phyloP scores from a whole-genome alignment of 2,329 filamentous ascomycete genomes.

The Falciphora oryzae region DNA sequence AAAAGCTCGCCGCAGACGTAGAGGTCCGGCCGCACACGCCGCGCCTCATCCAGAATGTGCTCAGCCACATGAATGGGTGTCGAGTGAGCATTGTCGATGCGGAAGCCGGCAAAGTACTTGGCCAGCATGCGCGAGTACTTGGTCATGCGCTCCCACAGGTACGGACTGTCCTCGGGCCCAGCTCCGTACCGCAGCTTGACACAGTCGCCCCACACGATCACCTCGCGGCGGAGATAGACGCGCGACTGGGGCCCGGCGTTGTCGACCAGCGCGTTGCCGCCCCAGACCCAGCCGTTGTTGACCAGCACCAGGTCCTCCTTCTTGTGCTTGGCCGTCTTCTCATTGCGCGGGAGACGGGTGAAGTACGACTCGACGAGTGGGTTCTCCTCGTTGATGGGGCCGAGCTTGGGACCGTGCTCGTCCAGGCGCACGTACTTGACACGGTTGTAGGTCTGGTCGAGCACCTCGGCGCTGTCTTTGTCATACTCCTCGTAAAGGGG shows the following conservation, averaged over 20 bases:
- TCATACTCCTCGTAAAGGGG: conserved; percentile 92
- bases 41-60: conserved; percentile 90
- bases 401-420: conserved; percentile 80
- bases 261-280: conserved; percentile 87
- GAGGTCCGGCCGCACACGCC: conserved; percentile 77
- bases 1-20: conserved; percentile 95
- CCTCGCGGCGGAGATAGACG: conserved; percentile 91
- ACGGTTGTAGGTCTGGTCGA: conserved; percentile 88
- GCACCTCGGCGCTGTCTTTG: conserved; percentile 70
- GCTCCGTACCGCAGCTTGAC: conserved; percentile 91
- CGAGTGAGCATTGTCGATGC: conserved; percentile 97
- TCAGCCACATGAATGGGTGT: conserved; percentile 93
- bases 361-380: conserved; percentile 94
- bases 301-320: conserved; percentile 73
- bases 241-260: conserved; percentile 85
- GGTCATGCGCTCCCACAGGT: conserved; percentile 93
- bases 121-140: conserved; percentile 88
- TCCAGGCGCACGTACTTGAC: conserved; percentile 95
- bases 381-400: conserved; percentile 67
- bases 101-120: conserved; percentile 90
- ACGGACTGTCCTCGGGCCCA: conserved; percentile 78
- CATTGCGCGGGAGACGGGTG: conserved; percentile 76
- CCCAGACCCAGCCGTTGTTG: conserved; percentile 99
- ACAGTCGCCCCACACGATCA: conserved; percentile 98
- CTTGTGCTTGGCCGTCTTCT: conserved; percentile 69